Evolutionary conservation across 495 filamentous ascomycete genomes (phyloP).

Genomic region (Penicillium desertorum): DNA sequence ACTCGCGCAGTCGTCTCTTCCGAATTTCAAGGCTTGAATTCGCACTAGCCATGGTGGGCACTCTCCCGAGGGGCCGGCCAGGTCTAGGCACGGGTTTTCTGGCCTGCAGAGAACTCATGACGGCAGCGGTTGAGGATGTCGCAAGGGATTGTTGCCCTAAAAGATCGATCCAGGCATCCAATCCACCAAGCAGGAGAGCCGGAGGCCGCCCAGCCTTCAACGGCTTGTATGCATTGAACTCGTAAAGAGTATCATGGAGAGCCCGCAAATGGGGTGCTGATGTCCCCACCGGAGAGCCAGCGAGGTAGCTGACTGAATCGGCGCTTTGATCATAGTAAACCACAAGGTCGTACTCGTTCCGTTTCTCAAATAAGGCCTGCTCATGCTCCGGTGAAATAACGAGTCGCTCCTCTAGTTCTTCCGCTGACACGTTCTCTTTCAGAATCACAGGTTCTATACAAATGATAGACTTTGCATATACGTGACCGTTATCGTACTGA

Average conservation of each 20-base stretch:
- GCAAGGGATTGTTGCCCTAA: slow-evolving; percentile 68
- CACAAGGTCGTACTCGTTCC: slow-evolving; percentile 79
- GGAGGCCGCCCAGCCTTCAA: slow-evolving; percentile 62
- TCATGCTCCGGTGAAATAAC: slow-evolving; percentile 76
- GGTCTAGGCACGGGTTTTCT: slow-evolving; percentile 38
- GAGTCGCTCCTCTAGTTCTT: slow-evolving; percentile 78
- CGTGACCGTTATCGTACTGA: slow-evolving; percentile 84
- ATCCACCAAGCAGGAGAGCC: slow-evolving; percentile 74
- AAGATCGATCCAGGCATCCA: slow-evolving; percentile 81
- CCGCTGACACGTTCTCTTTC: slow-evolving; percentile 76
- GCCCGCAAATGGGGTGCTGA: slow-evolving; percentile 62
- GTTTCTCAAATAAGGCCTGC: slow-evolving; percentile 67
- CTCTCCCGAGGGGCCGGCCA: slow-evolving; percentile 50
- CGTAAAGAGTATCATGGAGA: slow-evolving; percentile 74
- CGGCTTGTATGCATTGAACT: slow-evolving; percentile 77
- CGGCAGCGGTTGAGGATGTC: slow-evolving; percentile 54
- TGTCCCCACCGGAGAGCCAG: slow-evolving; percentile 46
- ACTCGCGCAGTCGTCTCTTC: slow-evolving; percentile 57
- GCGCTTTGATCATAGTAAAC: slow-evolving; percentile 86
- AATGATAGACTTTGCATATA: slow-evolving; percentile 75
- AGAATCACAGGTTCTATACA: slow-evolving; percentile 86
- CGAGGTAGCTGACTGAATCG: slow-evolving; percentile 51
- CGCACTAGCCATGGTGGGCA: slow-evolving; percentile 52
- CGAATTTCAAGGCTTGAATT: slow-evolving; percentile 54
- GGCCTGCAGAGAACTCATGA: slow-evolving; percentile 46